phyloP scores from a whole-genome alignment of 805 yeast species.

The Schwanniomyces vanrijiae region DNA sequence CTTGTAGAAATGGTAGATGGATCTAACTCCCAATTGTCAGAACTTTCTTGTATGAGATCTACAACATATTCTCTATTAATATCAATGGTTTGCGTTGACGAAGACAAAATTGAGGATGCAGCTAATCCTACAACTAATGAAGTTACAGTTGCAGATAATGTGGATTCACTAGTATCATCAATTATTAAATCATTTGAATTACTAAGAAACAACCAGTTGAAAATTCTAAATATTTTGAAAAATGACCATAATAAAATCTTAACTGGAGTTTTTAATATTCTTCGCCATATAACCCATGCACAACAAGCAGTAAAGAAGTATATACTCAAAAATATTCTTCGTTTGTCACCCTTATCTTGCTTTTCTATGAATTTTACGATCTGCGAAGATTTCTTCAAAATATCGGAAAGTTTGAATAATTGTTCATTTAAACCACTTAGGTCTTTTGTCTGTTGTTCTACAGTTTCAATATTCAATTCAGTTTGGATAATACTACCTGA shows the following conservation, averaged over 20 bases:
- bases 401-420: slow-evolving; percentile 26
- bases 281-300: slow-evolving; percentile 50
- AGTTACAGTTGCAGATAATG: background rate
- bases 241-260: slow-evolving; percentile 47
- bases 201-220: slow-evolving; percentile 17
- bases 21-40: slow-evolving; percentile 4
- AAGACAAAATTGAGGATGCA: background rate
- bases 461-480: slow-evolving; percentile 48
- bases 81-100: background rate
- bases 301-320: slow-evolving; percentile 47
- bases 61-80: slow-evolving; percentile 6
- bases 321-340: slow-evolving; percentile 47
- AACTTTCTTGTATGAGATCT: slow-evolving; percentile 1
- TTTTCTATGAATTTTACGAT: slow-evolving; percentile 53
- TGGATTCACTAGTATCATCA: background rate
- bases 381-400: slow-evolving; percentile 42
- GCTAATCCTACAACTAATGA: background rate
- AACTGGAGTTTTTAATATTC: slow-evolving; percentile 47
- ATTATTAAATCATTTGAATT: background rate
- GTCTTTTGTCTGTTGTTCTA: slow-evolving; percentile 47
- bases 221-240: slow-evolving; percentile 32
- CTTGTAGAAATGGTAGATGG: slow-evolving; percentile 2
- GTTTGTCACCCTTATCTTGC: slow-evolving; percentile 49
- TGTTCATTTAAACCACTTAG: slow-evolving; percentile 41
- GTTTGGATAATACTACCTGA: slow-evolving; percentile 51